These are phyloP conservation scores for Huiozyma naganishii DNA, from an alignment of 805 yeast species.

Conservation along the genomic window DNA sequence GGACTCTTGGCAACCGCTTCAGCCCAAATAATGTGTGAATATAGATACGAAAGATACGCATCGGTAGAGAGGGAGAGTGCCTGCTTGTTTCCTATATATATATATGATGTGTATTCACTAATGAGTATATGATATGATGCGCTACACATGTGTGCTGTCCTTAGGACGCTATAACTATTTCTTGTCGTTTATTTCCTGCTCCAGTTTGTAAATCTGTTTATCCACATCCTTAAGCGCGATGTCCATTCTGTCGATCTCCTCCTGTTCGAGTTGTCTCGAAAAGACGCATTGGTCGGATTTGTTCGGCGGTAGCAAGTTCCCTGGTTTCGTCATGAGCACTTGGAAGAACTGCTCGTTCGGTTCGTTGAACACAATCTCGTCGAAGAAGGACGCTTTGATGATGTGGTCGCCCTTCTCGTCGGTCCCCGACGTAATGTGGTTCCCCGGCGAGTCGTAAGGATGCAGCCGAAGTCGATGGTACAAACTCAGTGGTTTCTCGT, in stretches of 20 bases:
- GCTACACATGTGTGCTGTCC: too few relatives aligned
- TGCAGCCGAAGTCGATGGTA: constrained; percentile 88
- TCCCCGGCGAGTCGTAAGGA: constrained; percentile 45
- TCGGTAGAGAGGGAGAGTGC: too few relatives aligned
- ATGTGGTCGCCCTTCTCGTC: constrained; percentile 10
- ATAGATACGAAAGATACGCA: too few relatives aligned
- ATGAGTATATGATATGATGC: too few relatives aligned
- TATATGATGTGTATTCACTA: too few relatives aligned
- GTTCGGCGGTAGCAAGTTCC: constrained; percentile 38
- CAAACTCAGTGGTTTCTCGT: constrained; percentile 75
- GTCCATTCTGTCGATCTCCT: constrained; percentile 49
- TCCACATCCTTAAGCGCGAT: constrained; percentile 36
- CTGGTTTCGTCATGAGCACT: constrained; percentile 56
- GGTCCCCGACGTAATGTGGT: constrained; percentile 13
- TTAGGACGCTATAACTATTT: too few relatives aligned
- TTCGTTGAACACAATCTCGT: constrained; percentile 88
- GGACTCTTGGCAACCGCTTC: too few relatives aligned
- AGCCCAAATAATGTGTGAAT: too few relatives aligned
- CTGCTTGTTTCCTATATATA: too few relatives aligned
- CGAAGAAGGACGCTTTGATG: constrained; percentile 60
- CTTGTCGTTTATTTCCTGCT: too few relatives aligned
- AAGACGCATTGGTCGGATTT: constrained; percentile 32
- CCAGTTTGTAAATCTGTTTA: constrained; percentile 32
- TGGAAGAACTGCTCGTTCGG: constrained; percentile 88
- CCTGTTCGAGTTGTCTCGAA: constrained; percentile 46